Conservation (phyloP, 2,329 filamentous ascomycete species). For the Fusarium albidum region DNA sequence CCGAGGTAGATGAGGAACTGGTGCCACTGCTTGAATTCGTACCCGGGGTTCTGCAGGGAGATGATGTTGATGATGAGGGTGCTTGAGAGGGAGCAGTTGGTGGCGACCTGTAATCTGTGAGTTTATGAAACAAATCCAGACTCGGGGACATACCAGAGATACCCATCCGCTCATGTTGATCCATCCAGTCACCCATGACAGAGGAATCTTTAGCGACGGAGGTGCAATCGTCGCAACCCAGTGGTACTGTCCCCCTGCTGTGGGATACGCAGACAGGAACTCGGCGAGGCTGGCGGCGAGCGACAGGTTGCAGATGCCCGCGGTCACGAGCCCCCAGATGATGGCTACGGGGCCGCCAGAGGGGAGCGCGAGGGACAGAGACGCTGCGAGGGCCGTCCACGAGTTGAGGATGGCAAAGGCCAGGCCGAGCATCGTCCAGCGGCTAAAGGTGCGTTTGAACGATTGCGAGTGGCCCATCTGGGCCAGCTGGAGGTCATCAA, state of each 20-base stretch:
- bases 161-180: conserved; percentile 74
- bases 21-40: conserved; percentile 69
- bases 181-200: conserved; percentile 57
- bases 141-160: conserved; percentile 54
- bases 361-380: conserved; percentile 61
- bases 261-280: conserved; percentile 70
- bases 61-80: conserved; percentile 73
- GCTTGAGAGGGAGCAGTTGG: conserved; percentile 72
- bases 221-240: conserved; percentile 66
- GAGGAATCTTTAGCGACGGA: conserved; percentile 21
- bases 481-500: conserved; percentile 31
- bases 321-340: conserved; percentile 65
- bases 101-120: conserved; percentile 54
- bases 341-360: conserved; percentile 69
- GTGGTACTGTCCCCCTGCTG: conserved; percentile 71
- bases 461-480: conserved; percentile 33
- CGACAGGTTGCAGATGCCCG: conserved; percentile 46
- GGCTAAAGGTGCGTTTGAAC: conserved; percentile 30
- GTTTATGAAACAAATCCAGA: neutral
- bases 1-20: conserved; percentile 66
- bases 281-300: conserved; percentile 74
- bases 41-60: conserved; percentile 64
- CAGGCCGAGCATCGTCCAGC: conserved; percentile 51
- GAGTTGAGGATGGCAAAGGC: conserved; percentile 58
- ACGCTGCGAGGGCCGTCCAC: conserved; percentile 57